Evolutionary conservation across 2,329 filamentous ascomycete genomes (phyloP).

Genomic region (Aspergillus felis): DNA sequence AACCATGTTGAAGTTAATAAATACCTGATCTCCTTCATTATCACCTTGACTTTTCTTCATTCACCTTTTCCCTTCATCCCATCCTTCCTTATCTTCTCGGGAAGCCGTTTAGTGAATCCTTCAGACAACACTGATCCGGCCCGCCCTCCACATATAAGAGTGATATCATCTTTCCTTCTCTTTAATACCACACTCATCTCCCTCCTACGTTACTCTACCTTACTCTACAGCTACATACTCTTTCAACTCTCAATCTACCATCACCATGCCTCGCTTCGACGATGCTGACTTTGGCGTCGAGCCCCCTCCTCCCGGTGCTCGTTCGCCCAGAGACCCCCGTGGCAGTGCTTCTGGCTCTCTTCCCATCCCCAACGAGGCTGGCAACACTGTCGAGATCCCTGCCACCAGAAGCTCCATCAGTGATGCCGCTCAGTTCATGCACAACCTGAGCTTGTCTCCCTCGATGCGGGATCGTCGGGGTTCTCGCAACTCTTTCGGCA

Average conservation of each 20-base stretch:
- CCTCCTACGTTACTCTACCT: neutral
- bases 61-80: neutral
- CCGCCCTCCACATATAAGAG: neutral
- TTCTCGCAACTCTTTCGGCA: slow-evolving; percentile 73
- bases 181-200: neutral
- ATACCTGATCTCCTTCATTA: slow-evolving; percentile 5
- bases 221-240: too few relatives aligned
- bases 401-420: slow-evolving; percentile 65
- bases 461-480: slow-evolving; percentile 64
- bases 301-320: slow-evolving; percentile 21
- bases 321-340: slow-evolving; percentile 25
- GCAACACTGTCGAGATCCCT: slow-evolving; percentile 64
- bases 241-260: neutral
- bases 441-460: slow-evolving; percentile 64
- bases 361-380: slow-evolving; percentile 42
- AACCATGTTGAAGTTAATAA: slow-evolving; percentile 1
- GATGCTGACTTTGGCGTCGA: slow-evolving; percentile 52
- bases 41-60: slow-evolving; percentile 4
- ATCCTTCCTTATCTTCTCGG: neutral
- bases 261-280: slow-evolving; percentile 59
- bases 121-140: neutral
- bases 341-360: slow-evolving; percentile 26
- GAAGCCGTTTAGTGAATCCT: neutral
- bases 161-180: slow-evolving; percentile 13
- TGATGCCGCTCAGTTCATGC: slow-evolving; percentile 67